A percentile compares a stretch with the other conserved stretches of the same genome.
phyloP scores from a whole-genome alignment of 768 basidiomycete genomes.

The Tricholoma sp. region DNA sequence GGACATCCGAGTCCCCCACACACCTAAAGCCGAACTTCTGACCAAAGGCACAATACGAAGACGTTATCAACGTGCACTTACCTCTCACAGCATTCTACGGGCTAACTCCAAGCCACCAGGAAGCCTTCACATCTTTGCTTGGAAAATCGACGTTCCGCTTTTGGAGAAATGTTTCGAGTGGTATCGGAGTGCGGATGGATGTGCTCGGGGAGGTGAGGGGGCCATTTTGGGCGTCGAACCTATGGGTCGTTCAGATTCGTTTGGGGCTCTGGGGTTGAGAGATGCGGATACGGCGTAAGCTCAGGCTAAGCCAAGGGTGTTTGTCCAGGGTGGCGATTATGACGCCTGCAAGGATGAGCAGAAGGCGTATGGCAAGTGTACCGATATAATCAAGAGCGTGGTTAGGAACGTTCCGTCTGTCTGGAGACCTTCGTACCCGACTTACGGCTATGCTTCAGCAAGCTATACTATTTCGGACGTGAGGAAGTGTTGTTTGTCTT shows the following conservation, averaged over 20 bases:
- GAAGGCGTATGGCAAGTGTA: neutral
- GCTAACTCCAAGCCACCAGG: too few relatives aligned
- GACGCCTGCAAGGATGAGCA: neutral
- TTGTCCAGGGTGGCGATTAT: too few relatives aligned
- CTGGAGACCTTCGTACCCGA: neutral
- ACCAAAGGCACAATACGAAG: neutral
- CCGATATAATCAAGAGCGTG: neutral
- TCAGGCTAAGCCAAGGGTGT: neutral
- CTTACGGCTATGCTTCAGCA: neutral
- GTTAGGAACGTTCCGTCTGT: neutral
- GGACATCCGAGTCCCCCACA: neutral
- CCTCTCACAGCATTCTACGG: neutral
- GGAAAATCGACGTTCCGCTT: neutral
- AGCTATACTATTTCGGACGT: neutral
- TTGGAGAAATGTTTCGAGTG: neutral
- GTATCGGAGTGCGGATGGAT: neutral
- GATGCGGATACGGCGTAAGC: neutral
- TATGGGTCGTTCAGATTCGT: neutral
- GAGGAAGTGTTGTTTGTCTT: neutral
- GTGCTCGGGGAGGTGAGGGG: neutral
- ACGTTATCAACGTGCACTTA: neutral
- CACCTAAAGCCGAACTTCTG: neutral
- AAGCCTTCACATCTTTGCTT: neutral
- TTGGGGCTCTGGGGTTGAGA: too few relatives aligned
- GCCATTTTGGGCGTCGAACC: neutral